Conservation (phyloP, 495 filamentous ascomycete genomes). For the Pyronema omphalodes region DNA sequence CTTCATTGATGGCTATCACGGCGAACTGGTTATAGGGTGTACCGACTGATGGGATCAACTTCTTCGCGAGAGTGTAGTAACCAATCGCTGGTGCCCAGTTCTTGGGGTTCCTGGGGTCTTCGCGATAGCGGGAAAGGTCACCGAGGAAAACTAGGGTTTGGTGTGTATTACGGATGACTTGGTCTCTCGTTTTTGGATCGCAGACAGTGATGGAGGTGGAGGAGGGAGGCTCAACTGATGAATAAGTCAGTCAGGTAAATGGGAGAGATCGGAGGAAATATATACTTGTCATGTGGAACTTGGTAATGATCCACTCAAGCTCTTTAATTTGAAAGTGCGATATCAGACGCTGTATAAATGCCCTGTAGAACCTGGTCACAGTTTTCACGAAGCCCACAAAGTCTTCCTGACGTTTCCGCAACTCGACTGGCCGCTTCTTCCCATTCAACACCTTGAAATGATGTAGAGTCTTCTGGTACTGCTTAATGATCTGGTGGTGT, state of each 20-base stretch:
- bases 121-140: constrained; percentile 81
- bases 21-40: constrained; percentile 75
- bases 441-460: constrained; percentile 29
- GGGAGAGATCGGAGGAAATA: background rate
- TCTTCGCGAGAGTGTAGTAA: constrained; percentile 68
- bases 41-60: constrained; percentile 61
- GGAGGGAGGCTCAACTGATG: constrained; percentile 9
- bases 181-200: constrained; percentile 24
- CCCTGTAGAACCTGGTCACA: constrained; percentile 69
- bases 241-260: constrained; percentile 4
- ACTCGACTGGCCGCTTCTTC: constrained; percentile 51
- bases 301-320: constrained; percentile 49
- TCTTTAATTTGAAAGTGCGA: constrained; percentile 55
- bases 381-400: constrained; percentile 73
- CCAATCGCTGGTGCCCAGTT: constrained; percentile 65
- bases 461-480: constrained; percentile 44
- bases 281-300: constrained; percentile 45
- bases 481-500: constrained; percentile 55
- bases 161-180: constrained; percentile 57
- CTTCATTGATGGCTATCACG: constrained; percentile 58
- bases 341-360: constrained; percentile 61
- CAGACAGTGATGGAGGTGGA: constrained; percentile 3
- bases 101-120: constrained; percentile 44
- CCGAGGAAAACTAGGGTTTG: constrained; percentile 69
- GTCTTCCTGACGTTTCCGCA: constrained; percentile 57